Evolutionary conservation across 202 grass and related monocot species (phyloP).

Genomic region (Carex arenaria): DNA sequence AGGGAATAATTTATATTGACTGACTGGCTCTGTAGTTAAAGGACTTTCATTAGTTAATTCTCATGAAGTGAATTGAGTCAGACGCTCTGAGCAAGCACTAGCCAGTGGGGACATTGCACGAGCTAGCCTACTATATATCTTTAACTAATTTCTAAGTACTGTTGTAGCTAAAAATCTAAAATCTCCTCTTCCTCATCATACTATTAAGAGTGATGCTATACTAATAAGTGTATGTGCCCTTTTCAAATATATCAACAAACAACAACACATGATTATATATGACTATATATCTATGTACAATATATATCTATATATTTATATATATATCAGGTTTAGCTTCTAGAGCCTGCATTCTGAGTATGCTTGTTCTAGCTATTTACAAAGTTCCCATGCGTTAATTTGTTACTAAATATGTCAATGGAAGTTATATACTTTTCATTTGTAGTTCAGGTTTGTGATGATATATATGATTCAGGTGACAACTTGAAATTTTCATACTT

Average conservation of each 20-base stretch:
- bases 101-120: not conserved
- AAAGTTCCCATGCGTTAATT: not conserved
- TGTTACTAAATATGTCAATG: no score
- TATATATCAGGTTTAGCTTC: not conserved
- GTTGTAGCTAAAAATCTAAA: not conserved
- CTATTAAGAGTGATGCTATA: not conserved
- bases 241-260: not conserved
- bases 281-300: not conserved
- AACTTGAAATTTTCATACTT: not conserved
- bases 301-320: not conserved
- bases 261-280: not conserved
- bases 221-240: not conserved
- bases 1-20: not conserved
- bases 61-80: not conserved
- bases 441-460: not conserved
- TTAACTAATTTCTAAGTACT: not conserved
- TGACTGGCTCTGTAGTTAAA: not conserved
- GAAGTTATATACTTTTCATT: not conserved
- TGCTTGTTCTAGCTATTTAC: not conserved
- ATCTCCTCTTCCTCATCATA: not conserved
- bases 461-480: not conserved
- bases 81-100: not conserved
- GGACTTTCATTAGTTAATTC: constrained; percentile 4
- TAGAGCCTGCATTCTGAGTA: not conserved
- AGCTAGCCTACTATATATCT: not conserved